phyloP scores from a whole-genome alignment of 805 yeast species.

The Suhomyces pyralidae region DNA sequence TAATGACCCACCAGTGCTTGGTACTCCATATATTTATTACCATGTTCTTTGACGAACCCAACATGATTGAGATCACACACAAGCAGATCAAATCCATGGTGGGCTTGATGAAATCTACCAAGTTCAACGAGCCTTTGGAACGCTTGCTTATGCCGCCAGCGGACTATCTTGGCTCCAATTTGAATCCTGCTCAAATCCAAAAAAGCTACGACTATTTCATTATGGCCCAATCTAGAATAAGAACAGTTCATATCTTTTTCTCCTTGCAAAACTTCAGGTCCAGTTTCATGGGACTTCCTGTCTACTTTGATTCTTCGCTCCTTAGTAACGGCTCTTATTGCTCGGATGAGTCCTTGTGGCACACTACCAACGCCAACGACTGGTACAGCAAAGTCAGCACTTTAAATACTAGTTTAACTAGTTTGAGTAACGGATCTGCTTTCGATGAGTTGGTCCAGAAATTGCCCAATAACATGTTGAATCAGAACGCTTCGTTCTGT shows the following conservation, averaged over 20 bases:
- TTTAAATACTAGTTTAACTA: constrained; percentile 47
- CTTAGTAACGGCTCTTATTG: constrained; percentile 67
- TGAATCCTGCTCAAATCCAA: constrained; percentile 23
- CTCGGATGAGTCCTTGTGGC: constrained; percentile 58
- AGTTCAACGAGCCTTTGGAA: constrained; percentile 50
- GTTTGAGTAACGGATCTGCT: constrained; percentile 54
- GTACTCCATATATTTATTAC: constrained; percentile 55
- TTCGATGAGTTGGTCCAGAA: constrained; percentile 46
- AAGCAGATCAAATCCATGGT: constrained; percentile 53
- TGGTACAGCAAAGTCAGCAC: constrained; percentile 44
- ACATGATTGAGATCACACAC: constrained; percentile 49
- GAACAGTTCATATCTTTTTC: constrained; percentile 52
- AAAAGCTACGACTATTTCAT: constrained; percentile 50
- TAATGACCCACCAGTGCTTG: constrained; percentile 55
- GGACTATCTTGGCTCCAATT: not conserved
- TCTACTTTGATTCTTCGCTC: constrained; percentile 40
- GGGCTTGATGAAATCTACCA: constrained; percentile 52
- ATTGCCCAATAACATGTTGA: constrained; percentile 33
- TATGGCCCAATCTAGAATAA: constrained; percentile 52
- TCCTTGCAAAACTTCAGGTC: constrained; percentile 49
- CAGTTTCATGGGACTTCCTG: constrained; percentile 39
- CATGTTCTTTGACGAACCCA: constrained; percentile 52
- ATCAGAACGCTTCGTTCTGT: constrained; percentile 30
- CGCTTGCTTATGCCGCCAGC: constrained; percentile 35
- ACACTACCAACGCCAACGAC: constrained; percentile 43